Percentiles rank a stretch among this genome's conserved stretches.
phyloP scores from a whole-genome alignment of 2,329 filamentous ascomycete species.

The Cladosporium velox region DNA sequence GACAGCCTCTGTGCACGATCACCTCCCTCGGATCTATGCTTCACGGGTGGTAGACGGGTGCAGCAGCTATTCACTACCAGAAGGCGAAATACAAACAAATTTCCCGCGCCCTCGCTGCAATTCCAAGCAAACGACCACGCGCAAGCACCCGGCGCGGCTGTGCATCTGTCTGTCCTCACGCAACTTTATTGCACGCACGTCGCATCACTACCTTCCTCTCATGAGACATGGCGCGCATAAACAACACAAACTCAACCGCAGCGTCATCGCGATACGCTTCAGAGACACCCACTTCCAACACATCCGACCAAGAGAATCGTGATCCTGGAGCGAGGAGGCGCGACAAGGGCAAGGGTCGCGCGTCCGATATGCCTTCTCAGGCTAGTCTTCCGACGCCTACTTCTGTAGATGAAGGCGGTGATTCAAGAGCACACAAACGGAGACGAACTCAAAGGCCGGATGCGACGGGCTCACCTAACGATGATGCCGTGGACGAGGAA shows the following conservation, averaged over 20 bases:
- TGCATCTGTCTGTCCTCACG: neutral
- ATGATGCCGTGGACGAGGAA: slow-evolving; percentile 36
- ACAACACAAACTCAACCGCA: slow-evolving; percentile 20
- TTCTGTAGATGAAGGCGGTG: slow-evolving; percentile 34
- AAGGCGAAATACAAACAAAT: neutral
- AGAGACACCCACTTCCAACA: slow-evolving; percentile 23
- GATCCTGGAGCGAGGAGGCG: slow-evolving; percentile 31
- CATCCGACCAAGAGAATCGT: slow-evolving; percentile 49
- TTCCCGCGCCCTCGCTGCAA: neutral
- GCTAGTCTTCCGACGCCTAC: slow-evolving; percentile 41
- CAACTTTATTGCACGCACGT: neutral
- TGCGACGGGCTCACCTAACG: slow-evolving; percentile 17
- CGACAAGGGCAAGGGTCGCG: slow-evolving; percentile 47
- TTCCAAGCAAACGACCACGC: neutral
- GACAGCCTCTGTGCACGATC: neutral
- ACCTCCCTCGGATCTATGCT: neutral
- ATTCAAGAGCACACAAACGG: slow-evolving; percentile 31
- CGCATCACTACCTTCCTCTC: neutral
- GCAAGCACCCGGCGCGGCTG: neutral
- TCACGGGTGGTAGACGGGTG: neutral
- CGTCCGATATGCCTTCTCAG: slow-evolving; percentile 40
- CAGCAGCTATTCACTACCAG: neutral
- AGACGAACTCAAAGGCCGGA: slow-evolving; percentile 24
- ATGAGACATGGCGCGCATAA: slow-evolving; percentile 33
- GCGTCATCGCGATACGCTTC: slow-evolving; percentile 27